These are phyloP conservation scores for Apiosordaria backusii DNA, from an alignment of 495 filamentous ascomycete genomes.

Conservation along the genomic window DNA sequence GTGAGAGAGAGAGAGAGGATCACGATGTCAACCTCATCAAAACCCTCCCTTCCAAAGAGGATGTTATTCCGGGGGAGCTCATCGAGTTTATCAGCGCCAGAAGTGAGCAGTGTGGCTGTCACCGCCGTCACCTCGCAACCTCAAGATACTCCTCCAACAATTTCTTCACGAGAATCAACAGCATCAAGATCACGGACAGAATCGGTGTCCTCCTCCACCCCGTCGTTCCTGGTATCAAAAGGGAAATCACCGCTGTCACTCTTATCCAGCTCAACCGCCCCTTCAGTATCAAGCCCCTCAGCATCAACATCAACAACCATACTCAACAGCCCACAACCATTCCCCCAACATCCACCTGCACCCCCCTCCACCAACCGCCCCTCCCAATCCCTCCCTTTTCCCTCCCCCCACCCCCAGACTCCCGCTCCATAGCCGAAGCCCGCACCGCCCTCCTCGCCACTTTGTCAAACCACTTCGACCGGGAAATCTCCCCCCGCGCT, in stretches of 20 bases:
- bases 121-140: not conserved
- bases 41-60: conserved; percentile 4
- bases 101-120: conserved; percentile 10
- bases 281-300: not conserved
- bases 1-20: not conserved
- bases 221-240: not conserved
- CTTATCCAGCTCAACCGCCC: conserved; percentile 1
- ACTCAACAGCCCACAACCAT: not conserved
- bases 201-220: conserved; percentile 4
- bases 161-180: not conserved
- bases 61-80: not conserved
- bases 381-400: not conserved
- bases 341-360: not conserved
- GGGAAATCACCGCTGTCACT: not conserved
- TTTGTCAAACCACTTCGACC: conserved; percentile 69
- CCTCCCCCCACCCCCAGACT: not conserved
- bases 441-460: conserved; percentile 73
- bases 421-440: conserved; percentile 54
- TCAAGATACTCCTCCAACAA: not conserved
- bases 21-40: not conserved
- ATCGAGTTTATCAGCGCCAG: conserved; percentile 12
- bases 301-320: not conserved
- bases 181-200: not conserved
- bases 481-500: conserved; percentile 68
- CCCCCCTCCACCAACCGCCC: not conserved